A percentile compares a stretch with the other conserved stretches of the same genome.
These are phyloP conservation scores for Candida bentonensis DNA, from an alignment of 805 yeast species.

Conservation along the genomic window DNA sequence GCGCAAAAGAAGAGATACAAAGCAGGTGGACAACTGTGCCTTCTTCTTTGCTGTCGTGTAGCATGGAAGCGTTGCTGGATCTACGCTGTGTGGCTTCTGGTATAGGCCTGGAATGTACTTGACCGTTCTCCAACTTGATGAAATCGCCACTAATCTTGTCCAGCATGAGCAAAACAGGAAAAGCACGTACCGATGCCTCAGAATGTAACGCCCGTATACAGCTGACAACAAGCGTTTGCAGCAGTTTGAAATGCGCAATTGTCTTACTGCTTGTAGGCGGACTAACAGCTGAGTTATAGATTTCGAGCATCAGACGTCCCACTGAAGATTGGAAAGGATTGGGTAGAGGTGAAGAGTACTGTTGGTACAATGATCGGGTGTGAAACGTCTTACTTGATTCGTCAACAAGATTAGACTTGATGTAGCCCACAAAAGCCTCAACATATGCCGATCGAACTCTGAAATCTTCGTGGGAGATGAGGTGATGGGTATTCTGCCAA, in stretches of 20 bases:
- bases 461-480: conserved; percentile 12
- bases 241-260: neutral
- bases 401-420: conserved; percentile 3
- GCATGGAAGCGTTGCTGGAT: neutral
- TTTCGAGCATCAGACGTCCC: conserved; percentile 5
- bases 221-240: neutral
- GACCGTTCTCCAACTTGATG: neutral
- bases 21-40: neutral
- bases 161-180: conserved; percentile 8
- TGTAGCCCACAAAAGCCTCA: conserved; percentile 12
- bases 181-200: conserved; percentile 5
- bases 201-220: neutral
- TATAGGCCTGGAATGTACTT: neutral
- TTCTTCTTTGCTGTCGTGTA: neutral
- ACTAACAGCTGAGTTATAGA: conserved; percentile 4
- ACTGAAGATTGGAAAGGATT: conserved; percentile 3
- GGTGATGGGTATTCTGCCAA: conserved; percentile 21
- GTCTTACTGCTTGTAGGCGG: conserved; percentile 2
- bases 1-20: neutral
- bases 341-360: neutral
- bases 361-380: neutral
- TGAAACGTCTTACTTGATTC: neutral
- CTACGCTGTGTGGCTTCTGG: neutral
- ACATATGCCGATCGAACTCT: conserved; percentile 14
- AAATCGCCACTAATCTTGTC: conserved; percentile 5